These are phyloP conservation scores for Claviceps africana DNA, from an alignment of 2,329 filamentous ascomycete genomes.

Conservation along the genomic window DNA sequence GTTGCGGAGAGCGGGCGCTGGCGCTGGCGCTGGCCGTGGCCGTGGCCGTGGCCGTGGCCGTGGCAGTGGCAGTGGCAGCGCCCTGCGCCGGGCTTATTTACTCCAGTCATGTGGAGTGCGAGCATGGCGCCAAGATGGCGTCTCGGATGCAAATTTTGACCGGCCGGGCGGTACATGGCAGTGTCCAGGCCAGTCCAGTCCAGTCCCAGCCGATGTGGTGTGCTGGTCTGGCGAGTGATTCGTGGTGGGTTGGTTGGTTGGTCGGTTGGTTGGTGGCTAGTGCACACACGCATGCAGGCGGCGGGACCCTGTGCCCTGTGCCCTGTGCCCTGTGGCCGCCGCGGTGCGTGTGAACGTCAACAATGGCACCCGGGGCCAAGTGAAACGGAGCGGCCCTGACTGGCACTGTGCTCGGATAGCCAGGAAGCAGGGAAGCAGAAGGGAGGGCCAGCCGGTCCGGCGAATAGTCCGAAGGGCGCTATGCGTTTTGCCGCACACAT, in stretches of 20 bases:
- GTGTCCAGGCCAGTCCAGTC: neutral
- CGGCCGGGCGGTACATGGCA: neutral
- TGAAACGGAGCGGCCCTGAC: neutral
- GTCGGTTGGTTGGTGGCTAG: no score
- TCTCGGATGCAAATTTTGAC: neutral
- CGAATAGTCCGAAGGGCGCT: neutral
- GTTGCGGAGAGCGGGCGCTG: no score
- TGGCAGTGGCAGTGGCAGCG: neutral
- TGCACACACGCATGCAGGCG: no score
- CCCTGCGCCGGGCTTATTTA: neutral
- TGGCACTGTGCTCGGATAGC: conserved; percentile 1
- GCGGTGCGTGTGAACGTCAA: no score
- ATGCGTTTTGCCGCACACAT: neutral
- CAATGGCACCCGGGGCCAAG: neutral
- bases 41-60: no score
- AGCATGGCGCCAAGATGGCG: neutral
- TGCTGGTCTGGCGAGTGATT: neutral
- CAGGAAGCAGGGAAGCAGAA: neutral
- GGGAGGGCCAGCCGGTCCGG: neutral
- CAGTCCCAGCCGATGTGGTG: neutral
- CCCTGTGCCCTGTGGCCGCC: no score
- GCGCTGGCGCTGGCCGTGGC: neutral
- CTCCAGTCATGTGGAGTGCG: neutral
- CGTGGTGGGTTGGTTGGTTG: no score
- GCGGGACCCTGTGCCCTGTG: no score